A percentile compares a stretch with the other conserved stretches of the same genome.
Conservation (phyloP, 2,329 filamentous ascomycete genomes). For the Corynespora cassiicola region DNA sequence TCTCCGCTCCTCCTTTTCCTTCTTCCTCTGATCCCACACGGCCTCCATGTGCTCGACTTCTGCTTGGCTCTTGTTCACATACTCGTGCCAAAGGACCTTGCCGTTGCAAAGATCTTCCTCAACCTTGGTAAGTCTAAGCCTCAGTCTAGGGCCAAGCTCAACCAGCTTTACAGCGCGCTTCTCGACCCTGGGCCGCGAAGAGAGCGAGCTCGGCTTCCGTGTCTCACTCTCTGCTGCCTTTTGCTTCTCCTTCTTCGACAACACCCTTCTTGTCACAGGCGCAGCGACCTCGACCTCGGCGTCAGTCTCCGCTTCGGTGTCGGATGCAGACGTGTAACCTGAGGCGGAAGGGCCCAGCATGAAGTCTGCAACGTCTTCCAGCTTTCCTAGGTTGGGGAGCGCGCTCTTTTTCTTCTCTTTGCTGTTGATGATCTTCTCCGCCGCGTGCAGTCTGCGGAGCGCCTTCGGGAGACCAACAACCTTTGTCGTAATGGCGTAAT, state of each 20-base stretch:
- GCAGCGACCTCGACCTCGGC: constrained; percentile 84
- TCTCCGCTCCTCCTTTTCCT: constrained; percentile 82
- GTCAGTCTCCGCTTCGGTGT: constrained; percentile 92
- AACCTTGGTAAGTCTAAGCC: constrained; percentile 88
- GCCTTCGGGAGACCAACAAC: constrained; percentile 83
- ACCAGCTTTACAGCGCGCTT: constrained; percentile 89
- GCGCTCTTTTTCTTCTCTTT: constrained; percentile 65
- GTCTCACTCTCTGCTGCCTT: constrained; percentile 48
- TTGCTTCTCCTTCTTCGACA: constrained; percentile 60
- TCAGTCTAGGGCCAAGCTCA: constrained; percentile 90
- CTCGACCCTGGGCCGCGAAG: constrained; percentile 67
- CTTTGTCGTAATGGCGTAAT: constrained; percentile 95
- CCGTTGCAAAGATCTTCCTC: constrained; percentile 91
- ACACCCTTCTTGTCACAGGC: constrained; percentile 66
- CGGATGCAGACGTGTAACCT: constrained; percentile 91
- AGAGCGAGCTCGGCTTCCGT: constrained; percentile 36
- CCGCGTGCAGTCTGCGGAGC: constrained; percentile 82
- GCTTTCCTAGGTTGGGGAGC: constrained; percentile 86
- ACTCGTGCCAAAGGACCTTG: constrained; percentile 97
- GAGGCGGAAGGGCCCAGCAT: constrained; percentile 80
- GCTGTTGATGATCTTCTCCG: constrained; percentile 75
- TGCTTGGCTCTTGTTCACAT: constrained; percentile 80
- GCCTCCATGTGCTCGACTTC: constrained; percentile 82
- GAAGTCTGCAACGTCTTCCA: constrained; percentile 94
- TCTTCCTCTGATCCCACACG: constrained; percentile 77